These are phyloP conservation scores for Populus euphratica DNA, from an alignment of 345 rosid genomes.

Conservation along the genomic window DNA sequence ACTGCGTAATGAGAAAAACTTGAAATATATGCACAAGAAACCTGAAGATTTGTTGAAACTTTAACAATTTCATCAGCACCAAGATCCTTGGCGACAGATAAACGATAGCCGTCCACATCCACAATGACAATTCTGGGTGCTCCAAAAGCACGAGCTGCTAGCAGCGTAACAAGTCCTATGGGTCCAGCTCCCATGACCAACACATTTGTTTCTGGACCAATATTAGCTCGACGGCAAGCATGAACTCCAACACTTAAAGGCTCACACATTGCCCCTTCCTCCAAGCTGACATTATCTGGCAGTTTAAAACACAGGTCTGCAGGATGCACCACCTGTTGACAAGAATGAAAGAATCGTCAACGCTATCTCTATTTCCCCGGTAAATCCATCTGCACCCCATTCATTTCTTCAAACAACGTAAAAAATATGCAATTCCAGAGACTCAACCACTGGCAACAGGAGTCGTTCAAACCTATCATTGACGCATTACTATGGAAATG, in stretches of 20 bases:
- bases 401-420: neutral
- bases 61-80: conserved; percentile 63
- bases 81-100: conserved; percentile 68
- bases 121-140: conserved; percentile 70
- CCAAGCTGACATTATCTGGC: conserved; percentile 84
- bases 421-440: neutral
- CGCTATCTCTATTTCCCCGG: neutral
- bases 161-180: conserved; percentile 81
- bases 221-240: conserved; percentile 80
- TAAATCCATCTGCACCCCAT: neutral
- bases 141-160: conserved; percentile 89
- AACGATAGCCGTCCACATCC: conserved; percentile 71
- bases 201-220: conserved; percentile 67
- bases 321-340: conserved; percentile 77
- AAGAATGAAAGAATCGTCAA: neutral
- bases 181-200: conserved; percentile 90
- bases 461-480: neutral
- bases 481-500: neutral
- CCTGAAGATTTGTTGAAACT: conserved; percentile 67
- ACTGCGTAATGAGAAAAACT: too few relatives aligned
- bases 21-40: conserved; percentile 1
- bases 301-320: conserved; percentile 82
- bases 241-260: conserved; percentile 92
- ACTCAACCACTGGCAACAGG: neutral
- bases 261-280: conserved; percentile 98